Conservation (phyloP, 805 yeast genomes). For the Candida coquimbonensis region DNA sequence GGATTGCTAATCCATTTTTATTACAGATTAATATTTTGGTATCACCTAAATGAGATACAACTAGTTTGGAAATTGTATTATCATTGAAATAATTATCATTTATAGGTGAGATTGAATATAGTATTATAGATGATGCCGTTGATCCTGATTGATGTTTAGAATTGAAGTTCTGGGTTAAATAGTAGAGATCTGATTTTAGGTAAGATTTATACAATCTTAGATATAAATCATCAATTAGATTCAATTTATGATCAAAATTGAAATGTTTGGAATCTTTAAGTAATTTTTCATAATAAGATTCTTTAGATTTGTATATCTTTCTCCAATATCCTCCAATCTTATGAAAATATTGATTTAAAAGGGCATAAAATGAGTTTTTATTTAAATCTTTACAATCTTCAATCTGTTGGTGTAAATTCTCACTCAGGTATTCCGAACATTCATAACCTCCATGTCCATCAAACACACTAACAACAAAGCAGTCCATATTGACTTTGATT, state of each 20-base stretch:
- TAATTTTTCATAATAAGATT: slow-evolving; percentile 27
- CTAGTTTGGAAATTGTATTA: slow-evolving; percentile 56
- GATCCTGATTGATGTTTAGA: slow-evolving; percentile 40
- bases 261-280: slow-evolving; percentile 18
- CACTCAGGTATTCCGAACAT: slow-evolving; percentile 55
- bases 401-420: slow-evolving; percentile 45
- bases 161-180: slow-evolving; percentile 27
- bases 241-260: slow-evolving; percentile 5
- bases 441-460: slow-evolving; percentile 95
- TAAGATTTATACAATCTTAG: slow-evolving; percentile 58
- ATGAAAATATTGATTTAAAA: slow-evolving; percentile 48
- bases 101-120: slow-evolving; percentile 37
- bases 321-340: slow-evolving; percentile 81
- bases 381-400: slow-evolving; percentile 32
- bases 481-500: slow-evolving; percentile 19
- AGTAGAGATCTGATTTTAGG: slow-evolving; percentile 58
- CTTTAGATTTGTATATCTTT: slow-evolving; percentile 51
- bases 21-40: slow-evolving; percentile 85
- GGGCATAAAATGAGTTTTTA: slow-evolving; percentile 30
- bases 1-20: slow-evolving; percentile 67
- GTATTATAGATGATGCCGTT: slow-evolving; percentile 60
- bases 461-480: slow-evolving; percentile 69
- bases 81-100: slow-evolving; percentile 40
- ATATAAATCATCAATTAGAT: slow-evolving; percentile 46
- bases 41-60: slow-evolving; percentile 90